Percentiles rank a stretch among this genome's conserved stretches.
These are phyloP conservation scores for Petunia axillaris DNA, from an alignment of 257 asterid genomes.

Conservation along the genomic window DNA sequence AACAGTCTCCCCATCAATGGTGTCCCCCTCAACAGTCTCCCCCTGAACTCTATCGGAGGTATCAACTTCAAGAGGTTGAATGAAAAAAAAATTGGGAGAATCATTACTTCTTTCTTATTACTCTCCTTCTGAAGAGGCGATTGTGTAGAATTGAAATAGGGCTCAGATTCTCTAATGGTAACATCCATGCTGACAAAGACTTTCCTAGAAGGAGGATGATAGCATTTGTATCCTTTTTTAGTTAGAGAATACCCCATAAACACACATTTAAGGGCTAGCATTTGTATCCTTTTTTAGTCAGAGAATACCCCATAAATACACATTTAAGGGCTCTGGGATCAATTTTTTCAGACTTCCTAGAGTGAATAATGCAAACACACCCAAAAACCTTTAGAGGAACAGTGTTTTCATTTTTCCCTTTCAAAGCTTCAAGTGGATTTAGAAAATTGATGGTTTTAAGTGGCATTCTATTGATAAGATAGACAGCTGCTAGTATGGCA, in stretches of 20 bases:
- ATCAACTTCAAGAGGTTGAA: background rate
- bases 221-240: background rate
- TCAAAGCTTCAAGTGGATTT: background rate
- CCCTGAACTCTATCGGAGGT: background rate
- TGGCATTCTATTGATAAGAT: background rate
- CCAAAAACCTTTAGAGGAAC: conserved; percentile 8
- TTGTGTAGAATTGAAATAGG: background rate
- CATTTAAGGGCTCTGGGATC: conserved; percentile 6
- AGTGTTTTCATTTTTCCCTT: background rate
- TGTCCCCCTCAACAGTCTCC: background rate
- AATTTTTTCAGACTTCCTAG: conserved; percentile 14
- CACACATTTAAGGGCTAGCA: background rate
- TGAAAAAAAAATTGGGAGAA: background rate
- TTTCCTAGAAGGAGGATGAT: background rate
- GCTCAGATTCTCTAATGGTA: background rate
- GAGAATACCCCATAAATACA: background rate
- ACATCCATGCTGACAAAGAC: background rate
- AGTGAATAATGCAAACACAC: background rate
- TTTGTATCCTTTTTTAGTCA: background rate
- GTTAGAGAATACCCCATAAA: background rate
- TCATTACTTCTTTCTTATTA: background rate
- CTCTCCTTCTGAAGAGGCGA: background rate
- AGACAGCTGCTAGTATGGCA: background rate
- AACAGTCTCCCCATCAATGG: background rate
- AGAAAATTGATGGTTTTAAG: background rate